phyloP scores from a whole-genome alignment of 2,329 filamentous ascomycete genomes.

The Fusarium pilosicola region DNA sequence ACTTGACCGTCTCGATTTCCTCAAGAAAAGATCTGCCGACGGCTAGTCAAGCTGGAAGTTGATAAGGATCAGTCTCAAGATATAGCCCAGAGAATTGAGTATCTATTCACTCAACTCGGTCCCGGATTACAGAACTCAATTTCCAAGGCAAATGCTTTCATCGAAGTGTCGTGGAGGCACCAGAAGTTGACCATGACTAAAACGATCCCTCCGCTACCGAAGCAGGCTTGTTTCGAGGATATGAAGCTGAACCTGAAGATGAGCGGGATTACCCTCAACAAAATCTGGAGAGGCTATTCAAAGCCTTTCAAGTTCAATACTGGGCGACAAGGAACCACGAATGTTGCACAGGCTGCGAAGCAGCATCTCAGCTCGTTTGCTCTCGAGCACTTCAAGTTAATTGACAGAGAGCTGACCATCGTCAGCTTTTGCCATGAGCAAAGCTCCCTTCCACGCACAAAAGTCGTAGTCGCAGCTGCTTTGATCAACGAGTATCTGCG shows the following conservation, averaged over 20 bases:
- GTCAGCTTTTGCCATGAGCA: slow-evolving; percentile 6
- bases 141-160: slow-evolving; percentile 13
- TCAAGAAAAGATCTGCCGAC: slow-evolving; percentile 43
- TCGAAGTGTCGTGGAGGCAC: slow-evolving; percentile 31
- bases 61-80: slow-evolving; percentile 29
- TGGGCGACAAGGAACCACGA: background rate
- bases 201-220: slow-evolving; percentile 33
- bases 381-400: slow-evolving; percentile 18
- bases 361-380: slow-evolving; percentile 29
- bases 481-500: slow-evolving; percentile 23
- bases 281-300: slow-evolving; percentile 19
- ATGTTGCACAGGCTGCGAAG: slow-evolving; percentile 30
- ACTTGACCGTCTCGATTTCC: slow-evolving; percentile 34
- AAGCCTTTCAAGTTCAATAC: background rate
- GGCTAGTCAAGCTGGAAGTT: slow-evolving; percentile 40
- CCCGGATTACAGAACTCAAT: slow-evolving; percentile 17
- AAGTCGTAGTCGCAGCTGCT: slow-evolving; percentile 2
- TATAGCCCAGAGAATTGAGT: slow-evolving; percentile 18
- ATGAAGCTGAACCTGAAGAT: slow-evolving; percentile 28
- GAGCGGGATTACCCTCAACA: slow-evolving; percentile 20
- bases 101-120: slow-evolving; percentile 26
- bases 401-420: slow-evolving; percentile 20
- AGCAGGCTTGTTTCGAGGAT: slow-evolving; percentile 26
- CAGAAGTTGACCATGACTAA: slow-evolving; percentile 38
- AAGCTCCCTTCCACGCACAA: background rate